Evolutionary conservation across 768 basidiomycete genomes (phyloP).

Genomic region (Hysterangium stoloniferum): DNA sequence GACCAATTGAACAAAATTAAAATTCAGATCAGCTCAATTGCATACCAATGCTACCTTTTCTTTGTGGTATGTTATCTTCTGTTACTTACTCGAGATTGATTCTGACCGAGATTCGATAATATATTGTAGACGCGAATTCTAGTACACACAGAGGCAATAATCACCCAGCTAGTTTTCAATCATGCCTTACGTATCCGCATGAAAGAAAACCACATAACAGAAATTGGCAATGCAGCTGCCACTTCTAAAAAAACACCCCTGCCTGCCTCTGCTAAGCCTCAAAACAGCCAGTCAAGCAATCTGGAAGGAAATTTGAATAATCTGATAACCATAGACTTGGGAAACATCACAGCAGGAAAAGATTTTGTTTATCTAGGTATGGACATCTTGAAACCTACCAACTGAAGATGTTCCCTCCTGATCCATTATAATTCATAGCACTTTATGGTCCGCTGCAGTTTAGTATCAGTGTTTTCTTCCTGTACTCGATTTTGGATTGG

Average conservation of each 20-base stretch:
- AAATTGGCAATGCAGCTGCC: neutral
- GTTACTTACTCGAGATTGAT: too few species aligned
- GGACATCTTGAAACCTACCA: constrained; percentile 21
- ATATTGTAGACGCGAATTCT: constrained; percentile 20
- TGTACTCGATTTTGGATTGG: constrained; percentile 34
- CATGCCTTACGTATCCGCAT: constrained; percentile 32
- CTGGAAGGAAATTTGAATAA: constrained; percentile 33
- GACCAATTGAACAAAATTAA: too few species aligned
- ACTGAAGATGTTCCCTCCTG: constrained; percentile 14
- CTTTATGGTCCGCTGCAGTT: constrained; percentile 18
- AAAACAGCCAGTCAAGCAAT: constrained; percentile 14
- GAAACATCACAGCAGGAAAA: constrained; percentile 27
- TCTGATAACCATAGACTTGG: constrained; percentile 29
- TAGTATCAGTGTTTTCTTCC: constrained; percentile 24
- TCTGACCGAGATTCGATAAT: too few species aligned
- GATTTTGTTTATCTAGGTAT: constrained; percentile 24
- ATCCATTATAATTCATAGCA: constrained; percentile 19
- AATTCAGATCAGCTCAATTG: constrained; percentile 26
- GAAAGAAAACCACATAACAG: constrained; percentile 22
- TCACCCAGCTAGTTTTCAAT: constrained; percentile 33
- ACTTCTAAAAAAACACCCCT: neutral
- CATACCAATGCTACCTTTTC: constrained; percentile 34
- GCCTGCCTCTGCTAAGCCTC: constrained; percentile 11
- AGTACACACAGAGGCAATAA: constrained; percentile 27
- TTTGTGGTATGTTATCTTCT: constrained; percentile 21